A percentile compares a stretch with the other conserved stretches of the same genome.
Conservation (phyloP, 306 rosid species). For the Lathyrus tuberosus region DNA sequence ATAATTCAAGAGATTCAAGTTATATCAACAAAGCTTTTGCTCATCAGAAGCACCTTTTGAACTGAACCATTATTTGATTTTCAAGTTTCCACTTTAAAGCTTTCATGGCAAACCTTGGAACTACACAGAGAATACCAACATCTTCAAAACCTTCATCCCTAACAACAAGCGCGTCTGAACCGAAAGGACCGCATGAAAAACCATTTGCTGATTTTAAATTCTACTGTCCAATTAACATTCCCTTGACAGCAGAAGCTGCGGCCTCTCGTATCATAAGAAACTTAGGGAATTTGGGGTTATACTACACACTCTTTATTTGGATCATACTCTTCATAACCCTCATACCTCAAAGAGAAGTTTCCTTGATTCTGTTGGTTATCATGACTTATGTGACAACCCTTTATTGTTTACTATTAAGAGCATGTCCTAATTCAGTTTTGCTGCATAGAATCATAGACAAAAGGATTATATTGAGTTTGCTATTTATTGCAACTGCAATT, state of each 20-base stretch:
- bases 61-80: constrained; percentile 6
- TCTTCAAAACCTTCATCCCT: constrained; percentile 40
- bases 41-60: background rate
- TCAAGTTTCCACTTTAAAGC: background rate
- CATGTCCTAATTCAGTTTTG: constrained; percentile 46
- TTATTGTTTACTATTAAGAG: constrained; percentile 44
- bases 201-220: constrained; percentile 26
- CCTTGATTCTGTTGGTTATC: constrained; percentile 52
- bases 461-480: constrained; percentile 45
- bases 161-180: constrained; percentile 28
- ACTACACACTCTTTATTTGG: constrained; percentile 64
- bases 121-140: constrained; percentile 48
- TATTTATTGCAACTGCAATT: constrained; percentile 49
- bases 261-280: constrained; percentile 48
- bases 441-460: constrained; percentile 52
- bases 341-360: constrained; percentile 52
- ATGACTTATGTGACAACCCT: constrained; percentile 57
- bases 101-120: constrained; percentile 54
- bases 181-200: constrained; percentile 43
- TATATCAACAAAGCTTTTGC: background rate
- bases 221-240: constrained; percentile 53
- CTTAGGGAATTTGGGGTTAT: constrained; percentile 45
- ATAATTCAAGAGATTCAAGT: background rate
- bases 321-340: constrained; percentile 65
- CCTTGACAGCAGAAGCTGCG: constrained; percentile 56